These are phyloP conservation scores for Trichoderma sp. DNA, from an alignment of 2,329 filamentous ascomycete species.

Conservation along the genomic window DNA sequence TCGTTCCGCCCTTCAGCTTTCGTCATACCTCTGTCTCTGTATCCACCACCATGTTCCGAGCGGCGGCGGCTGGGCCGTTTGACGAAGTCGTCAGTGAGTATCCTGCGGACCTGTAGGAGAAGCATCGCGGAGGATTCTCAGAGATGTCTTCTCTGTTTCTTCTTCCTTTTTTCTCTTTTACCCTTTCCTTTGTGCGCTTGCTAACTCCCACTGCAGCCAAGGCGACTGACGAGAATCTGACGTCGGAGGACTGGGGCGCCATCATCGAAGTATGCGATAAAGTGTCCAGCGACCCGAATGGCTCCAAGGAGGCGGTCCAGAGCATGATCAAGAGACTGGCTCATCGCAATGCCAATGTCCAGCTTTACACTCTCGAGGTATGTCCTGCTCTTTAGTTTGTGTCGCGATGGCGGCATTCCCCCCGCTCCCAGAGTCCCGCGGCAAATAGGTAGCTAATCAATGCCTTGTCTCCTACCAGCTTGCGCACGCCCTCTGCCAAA, in stretches of 20 bases:
- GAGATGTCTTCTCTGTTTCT: background rate
- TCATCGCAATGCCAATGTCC: conserved; percentile 93
- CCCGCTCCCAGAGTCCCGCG: conserved; percentile 4
- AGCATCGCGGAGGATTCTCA: background rate
- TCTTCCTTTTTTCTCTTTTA: background rate
- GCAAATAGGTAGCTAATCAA: conserved; percentile 1
- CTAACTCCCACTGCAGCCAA: conserved; percentile 51
- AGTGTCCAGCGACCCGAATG: conserved; percentile 57
- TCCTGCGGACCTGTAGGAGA: conserved; percentile 1
- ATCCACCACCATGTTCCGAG: conserved; percentile 57
- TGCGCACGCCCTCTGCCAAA: conserved; percentile 88
- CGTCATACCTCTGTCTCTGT: conserved; percentile 30
- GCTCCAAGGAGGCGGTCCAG: conserved; percentile 81
- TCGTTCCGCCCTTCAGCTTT: conserved; percentile 12
- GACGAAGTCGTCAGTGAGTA: conserved; percentile 63
- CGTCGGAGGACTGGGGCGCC: conserved; percentile 72
- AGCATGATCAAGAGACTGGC: conserved; percentile 90
- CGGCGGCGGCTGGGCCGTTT: conserved; percentile 60
- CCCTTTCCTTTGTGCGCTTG: background rate
- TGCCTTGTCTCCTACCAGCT: conserved; percentile 56
- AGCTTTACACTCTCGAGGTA: conserved; percentile 90
- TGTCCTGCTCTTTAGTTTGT: conserved; percentile 30
- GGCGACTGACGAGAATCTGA: conserved; percentile 97
- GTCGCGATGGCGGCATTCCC: conserved; percentile 7
- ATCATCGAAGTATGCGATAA: conserved; percentile 68